Conservation (phyloP, 75 land plant species). For the Cupressus sempervirens region DNA sequence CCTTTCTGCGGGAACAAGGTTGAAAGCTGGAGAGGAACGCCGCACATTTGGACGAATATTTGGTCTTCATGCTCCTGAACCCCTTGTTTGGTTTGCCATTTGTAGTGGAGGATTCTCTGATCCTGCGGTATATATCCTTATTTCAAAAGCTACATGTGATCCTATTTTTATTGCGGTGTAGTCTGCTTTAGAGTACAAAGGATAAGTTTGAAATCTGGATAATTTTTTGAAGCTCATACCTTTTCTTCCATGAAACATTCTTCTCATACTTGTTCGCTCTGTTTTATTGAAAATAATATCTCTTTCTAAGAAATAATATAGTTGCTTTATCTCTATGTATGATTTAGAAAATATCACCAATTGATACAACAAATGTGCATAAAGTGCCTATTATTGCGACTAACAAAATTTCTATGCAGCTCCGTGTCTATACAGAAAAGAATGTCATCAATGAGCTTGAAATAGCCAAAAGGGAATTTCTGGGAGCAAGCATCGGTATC, state of each 20-base stretch:
- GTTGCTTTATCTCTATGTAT: background rate
- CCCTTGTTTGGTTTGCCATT: conserved; percentile 69
- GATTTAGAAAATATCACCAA: background rate
- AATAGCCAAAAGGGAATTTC: conserved; percentile 36
- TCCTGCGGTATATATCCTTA: conserved; percentile 52
- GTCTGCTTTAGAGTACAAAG: conserved; percentile 1
- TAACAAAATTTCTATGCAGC: conserved; percentile 17
- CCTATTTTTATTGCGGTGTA: background rate
- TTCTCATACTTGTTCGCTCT: background rate
- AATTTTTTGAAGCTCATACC: background rate
- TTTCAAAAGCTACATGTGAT: background rate
- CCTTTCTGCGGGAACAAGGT: conserved; percentile 63
- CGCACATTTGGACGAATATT: conserved; percentile 36
- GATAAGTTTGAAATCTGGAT: background rate
- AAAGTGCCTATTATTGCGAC: background rate
- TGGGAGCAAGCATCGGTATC: conserved; percentile 40
- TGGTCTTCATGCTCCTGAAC: conserved; percentile 43
- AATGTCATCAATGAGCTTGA: conserved; percentile 41
- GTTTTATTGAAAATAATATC: background rate
- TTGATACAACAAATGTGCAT: background rate
- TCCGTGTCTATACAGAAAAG: conserved; percentile 44
- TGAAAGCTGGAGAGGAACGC: conserved; percentile 56
- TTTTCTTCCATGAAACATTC: background rate
- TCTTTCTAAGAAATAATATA: background rate
- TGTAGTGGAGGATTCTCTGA: conserved; percentile 78